A percentile compares a stretch with the other conserved stretches of the same genome.
Evolutionary conservation across 257 asterid genomes (phyloP).

Genomic region (Solanum commersonii): DNA sequence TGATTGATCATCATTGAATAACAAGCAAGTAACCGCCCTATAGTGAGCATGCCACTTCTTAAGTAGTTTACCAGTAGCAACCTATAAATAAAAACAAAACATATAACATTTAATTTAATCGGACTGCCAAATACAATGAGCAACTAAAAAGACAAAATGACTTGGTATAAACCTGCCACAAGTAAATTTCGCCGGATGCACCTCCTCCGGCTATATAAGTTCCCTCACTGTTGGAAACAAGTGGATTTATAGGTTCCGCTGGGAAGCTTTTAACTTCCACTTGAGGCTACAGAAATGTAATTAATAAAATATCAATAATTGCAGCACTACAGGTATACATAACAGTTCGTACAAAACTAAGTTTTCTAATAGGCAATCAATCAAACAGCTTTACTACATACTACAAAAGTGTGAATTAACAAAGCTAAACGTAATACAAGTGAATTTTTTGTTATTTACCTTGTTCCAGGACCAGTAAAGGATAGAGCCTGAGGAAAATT

Average conservation of each 20-base stretch:
- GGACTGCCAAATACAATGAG: neutral
- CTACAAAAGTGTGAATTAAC: neutral
- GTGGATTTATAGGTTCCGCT: constrained; percentile 55
- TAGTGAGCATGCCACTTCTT: constrained; percentile 94
- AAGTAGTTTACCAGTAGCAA: constrained; percentile 70
- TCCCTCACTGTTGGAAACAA: constrained; percentile 62
- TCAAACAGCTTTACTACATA: constrained; percentile 6
- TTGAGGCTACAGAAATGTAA: constrained; percentile 50
- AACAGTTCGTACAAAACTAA: neutral
- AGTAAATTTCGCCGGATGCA: constrained; percentile 62
- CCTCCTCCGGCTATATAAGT: constrained; percentile 82
- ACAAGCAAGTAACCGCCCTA: constrained; percentile 68
- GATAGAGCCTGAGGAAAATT: constrained; percentile 55
- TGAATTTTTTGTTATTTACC: constrained; percentile 16
- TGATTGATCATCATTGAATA: constrained; percentile 76
- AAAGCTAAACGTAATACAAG: neutral
- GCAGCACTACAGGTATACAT: neutral
- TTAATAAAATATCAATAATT: neutral
- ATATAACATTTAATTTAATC: neutral
- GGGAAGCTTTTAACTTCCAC: constrained; percentile 83
- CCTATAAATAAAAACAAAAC: constrained; percentile 27
- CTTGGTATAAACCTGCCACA: constrained; percentile 73
- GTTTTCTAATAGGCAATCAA: constrained; percentile 6
- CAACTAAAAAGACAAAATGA: neutral
- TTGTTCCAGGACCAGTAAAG: constrained; percentile 88